These are phyloP conservation scores for Talaromyces sp. DNA, from an alignment of 2,329 filamentous ascomycete species.

Conservation along the genomic window DNA sequence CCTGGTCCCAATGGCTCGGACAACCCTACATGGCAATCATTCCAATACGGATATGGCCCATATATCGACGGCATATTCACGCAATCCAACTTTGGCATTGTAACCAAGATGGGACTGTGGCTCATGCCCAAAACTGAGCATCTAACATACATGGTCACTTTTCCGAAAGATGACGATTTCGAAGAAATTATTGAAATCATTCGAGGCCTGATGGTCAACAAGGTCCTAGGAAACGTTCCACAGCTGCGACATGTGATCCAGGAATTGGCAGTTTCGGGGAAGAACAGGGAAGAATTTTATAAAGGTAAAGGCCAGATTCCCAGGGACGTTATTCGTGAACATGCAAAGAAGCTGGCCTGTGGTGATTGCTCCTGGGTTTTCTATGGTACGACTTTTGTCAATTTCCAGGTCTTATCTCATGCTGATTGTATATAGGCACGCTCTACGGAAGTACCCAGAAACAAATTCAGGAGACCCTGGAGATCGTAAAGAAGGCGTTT, in stretches of 20 bases:
- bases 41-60: constrained; percentile 27
- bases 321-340: constrained; percentile 22
- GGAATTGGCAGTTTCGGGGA: constrained; percentile 24
- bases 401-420: not conserved
- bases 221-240: constrained; percentile 24
- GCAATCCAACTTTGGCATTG: constrained; percentile 16
- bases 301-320: constrained; percentile 18
- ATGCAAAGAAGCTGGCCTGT: constrained; percentile 21
- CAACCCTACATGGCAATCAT: constrained; percentile 27
- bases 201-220: constrained; percentile 23
- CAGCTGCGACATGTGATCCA: constrained; percentile 26
- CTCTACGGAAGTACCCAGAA: constrained; percentile 21
- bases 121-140: constrained; percentile 32
- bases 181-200: constrained; percentile 33
- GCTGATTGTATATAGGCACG: constrained; percentile 6
- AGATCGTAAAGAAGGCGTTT: constrained; percentile 21
- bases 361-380: constrained; percentile 27
- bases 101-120: constrained; percentile 19
- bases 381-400: constrained; percentile 15
- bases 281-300: constrained; percentile 22
- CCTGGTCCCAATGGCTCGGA: constrained; percentile 19
- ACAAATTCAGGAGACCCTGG: constrained; percentile 20
- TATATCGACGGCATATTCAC: constrained; percentile 29
- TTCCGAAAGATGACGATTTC: constrained; percentile 33
- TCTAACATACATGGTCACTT: constrained; percentile 38